These are phyloP conservation scores for Pleurotus pulmonarius DNA, from an alignment of 768 basidiomycete genomes.

Conservation along the genomic window DNA sequence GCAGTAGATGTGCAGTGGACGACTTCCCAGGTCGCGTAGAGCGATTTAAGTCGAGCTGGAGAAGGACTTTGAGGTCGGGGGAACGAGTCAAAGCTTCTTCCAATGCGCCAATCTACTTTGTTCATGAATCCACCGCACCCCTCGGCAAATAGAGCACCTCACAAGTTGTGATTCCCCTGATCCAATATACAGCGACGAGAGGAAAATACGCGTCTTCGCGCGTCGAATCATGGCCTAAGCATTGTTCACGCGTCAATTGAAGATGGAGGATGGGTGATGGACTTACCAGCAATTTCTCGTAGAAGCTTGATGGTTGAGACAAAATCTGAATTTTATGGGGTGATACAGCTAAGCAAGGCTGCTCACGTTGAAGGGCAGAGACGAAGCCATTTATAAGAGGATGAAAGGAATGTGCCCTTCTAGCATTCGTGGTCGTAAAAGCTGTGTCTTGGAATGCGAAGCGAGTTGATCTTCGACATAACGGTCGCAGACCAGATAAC, in stretches of 20 bases:
- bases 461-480: neutral
- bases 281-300: conserved; percentile 50
- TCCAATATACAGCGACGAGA: conserved; percentile 90
- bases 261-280: no score
- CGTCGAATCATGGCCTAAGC: conserved; percentile 68
- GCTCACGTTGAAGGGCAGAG: conserved; percentile 28
- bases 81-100: conserved; percentile 54
- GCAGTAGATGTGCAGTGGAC: conserved; percentile 63
- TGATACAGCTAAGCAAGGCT: conserved; percentile 46
- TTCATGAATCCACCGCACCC: no score
- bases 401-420: conserved; percentile 17
- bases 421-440: neutral
- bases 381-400: conserved; percentile 34
- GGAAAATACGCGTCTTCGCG: conserved; percentile 79
- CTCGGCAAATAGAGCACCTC: conserved; percentile 21
- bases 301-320: conserved; percentile 56
- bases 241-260: neutral
- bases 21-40: conserved; percentile 70
- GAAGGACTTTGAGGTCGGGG: conserved; percentile 57
- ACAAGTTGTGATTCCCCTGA: conserved; percentile 78
- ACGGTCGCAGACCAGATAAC: neutral
- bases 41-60: conserved; percentile 81
- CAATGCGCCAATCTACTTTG: conserved; percentile 64
- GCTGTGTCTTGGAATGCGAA: neutral
- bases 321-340: conserved; percentile 51